Percentiles rank a stretch among this genome's conserved stretches.
These are phyloP conservation scores for Cystofilobasidium ferigula DNA, from an alignment of 768 basidiomycete genomes.

Conservation along the genomic window DNA sequence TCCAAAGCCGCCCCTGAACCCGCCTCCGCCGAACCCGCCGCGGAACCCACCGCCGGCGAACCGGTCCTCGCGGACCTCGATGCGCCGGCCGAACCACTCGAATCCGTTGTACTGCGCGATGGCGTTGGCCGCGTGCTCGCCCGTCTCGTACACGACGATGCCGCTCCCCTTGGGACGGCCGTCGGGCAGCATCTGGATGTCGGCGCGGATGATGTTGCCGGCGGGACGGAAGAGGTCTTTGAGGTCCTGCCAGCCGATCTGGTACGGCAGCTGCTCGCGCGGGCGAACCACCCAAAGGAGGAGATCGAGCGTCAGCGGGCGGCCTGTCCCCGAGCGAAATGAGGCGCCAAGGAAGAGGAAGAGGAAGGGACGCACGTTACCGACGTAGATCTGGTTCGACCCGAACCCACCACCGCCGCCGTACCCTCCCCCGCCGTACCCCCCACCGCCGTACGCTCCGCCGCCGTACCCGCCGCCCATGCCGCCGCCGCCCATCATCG, in stretches of 20 bases:
- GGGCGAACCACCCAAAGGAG: constrained; percentile 33
- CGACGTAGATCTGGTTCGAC: constrained; percentile 26
- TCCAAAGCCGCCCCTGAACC: constrained; percentile 41
- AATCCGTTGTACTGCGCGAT: constrained; percentile 95
- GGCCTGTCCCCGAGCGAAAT: background rate
- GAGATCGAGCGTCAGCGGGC: background rate
- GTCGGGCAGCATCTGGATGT: constrained; percentile 77
- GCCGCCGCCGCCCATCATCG: constrained; percentile 40
- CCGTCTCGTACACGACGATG: constrained; percentile 88
- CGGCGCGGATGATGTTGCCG: constrained; percentile 87
- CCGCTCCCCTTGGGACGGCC: constrained; percentile 92
- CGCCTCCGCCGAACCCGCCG: constrained; percentile 40
- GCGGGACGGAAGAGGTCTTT: constrained; percentile 94
- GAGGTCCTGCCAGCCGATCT: constrained; percentile 98
- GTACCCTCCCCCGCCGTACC: constrained; percentile 13
- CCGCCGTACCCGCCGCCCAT: constrained; percentile 25
- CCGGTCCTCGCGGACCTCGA: constrained; percentile 80
- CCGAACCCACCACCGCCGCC: constrained; percentile 27
- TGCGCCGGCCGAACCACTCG: constrained; percentile 88
- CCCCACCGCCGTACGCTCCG: constrained; percentile 26
- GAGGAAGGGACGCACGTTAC: constrained; percentile 22
- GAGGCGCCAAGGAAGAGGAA: background rate
- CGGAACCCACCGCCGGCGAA: constrained; percentile 26
- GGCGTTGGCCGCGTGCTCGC: constrained; percentile 81
- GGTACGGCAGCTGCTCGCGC: constrained; percentile 64